phyloP scores from a whole-genome alignment of 2,329 filamentous ascomycete species.

The Microsporum ferrugineum region DNA sequence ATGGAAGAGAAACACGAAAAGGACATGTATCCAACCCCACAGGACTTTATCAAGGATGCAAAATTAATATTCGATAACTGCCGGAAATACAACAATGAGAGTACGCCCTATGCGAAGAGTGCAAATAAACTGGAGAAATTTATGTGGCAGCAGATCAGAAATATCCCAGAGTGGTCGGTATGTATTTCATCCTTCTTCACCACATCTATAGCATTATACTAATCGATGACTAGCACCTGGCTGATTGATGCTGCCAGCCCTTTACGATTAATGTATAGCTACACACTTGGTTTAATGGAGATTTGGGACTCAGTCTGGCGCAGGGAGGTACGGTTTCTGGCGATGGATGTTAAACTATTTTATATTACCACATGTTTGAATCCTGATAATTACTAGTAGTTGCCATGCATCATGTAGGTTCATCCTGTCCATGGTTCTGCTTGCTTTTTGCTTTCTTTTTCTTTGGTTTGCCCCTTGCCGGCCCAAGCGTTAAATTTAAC shows the following conservation, averaged over 20 bases:
- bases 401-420: not conserved
- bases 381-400: too few relatives aligned
- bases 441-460: not conserved
- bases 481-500: not conserved
- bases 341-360: not conserved
- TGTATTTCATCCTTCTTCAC: slow-evolving; percentile 18
- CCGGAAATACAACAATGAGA: slow-evolving; percentile 91
- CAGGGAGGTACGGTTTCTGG: not conserved
- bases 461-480: not conserved
- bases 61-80: slow-evolving; percentile 90
- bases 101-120: slow-evolving; percentile 85
- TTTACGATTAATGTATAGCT: not conserved
- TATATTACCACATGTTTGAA: too few relatives aligned
- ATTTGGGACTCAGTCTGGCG: not conserved
- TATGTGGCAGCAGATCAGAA: slow-evolving; percentile 88
- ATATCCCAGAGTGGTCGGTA: slow-evolving; percentile 82
- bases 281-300: not conserved
- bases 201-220: not conserved
- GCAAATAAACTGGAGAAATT: slow-evolving; percentile 87
- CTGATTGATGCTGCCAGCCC: not conserved
- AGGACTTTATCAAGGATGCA: slow-evolving; percentile 85
- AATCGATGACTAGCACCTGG: not conserved
- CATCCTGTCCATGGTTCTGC: not conserved
- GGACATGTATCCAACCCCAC: slow-evolving; percentile 79
- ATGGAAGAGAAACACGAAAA: slow-evolving; percentile 95